These are phyloP conservation scores for Triticum timopheevii DNA, from an alignment of 176 grass and related monocot genomes.

Conservation along the genomic window DNA sequence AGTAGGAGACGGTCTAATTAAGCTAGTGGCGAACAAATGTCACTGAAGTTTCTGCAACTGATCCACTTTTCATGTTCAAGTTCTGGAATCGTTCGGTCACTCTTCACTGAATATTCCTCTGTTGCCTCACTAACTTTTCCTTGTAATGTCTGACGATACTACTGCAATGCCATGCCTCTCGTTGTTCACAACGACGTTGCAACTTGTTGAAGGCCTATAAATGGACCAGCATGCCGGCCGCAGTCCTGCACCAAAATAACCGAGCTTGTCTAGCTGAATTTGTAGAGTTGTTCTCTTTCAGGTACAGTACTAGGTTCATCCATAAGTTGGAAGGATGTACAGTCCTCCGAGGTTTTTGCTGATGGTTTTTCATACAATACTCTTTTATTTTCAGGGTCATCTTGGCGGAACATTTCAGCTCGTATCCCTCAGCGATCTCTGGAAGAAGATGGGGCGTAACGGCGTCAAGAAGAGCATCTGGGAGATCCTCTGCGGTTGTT, in stretches of 20 bases:
- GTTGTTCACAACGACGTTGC: not conserved
- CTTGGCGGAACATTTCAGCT: constrained; percentile 9
- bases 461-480: constrained; percentile 56
- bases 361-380: not conserved
- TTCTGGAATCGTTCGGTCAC: not conserved
- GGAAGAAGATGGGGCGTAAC: constrained; percentile 34
- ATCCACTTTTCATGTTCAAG: constrained; percentile 18
- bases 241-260: not conserved
- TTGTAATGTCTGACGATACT: not conserved
- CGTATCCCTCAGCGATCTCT: not conserved
- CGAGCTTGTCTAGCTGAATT: not conserved
- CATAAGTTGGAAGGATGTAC: too few relatives aligned
- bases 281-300: not conserved
- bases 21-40: not conserved
- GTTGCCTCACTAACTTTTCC: constrained; percentile 12
- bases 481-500: constrained; percentile 32
- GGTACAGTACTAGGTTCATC: not conserved
- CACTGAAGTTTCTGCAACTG: not conserved
- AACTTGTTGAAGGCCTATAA: not conserved
- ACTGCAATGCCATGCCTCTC: too few relatives aligned
- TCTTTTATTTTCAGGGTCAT: not conserved
- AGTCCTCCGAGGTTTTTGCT: not conserved
- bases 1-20: not conserved
- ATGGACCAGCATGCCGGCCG: not conserved
- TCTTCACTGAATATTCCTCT: constrained; percentile 20